A percentile compares a stretch with the other conserved stretches of the same genome.
phyloP scores from a whole-genome alignment of 148 eudicot species.

The Pouteria glomerata region DNA sequence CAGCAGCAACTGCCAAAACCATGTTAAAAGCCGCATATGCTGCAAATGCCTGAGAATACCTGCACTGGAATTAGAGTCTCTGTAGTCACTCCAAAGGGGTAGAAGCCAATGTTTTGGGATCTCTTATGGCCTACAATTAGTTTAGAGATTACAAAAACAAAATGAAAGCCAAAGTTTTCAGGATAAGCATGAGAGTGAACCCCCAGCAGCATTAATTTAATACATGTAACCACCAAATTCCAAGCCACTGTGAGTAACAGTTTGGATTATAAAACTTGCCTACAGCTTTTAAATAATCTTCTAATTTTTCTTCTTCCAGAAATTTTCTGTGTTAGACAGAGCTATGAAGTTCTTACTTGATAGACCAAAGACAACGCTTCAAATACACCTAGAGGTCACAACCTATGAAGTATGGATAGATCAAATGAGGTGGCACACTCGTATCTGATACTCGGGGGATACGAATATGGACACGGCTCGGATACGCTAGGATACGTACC shows the following conservation, averaged over 20 bases:
- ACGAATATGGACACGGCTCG: too few species aligned
- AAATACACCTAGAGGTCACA: neutral
- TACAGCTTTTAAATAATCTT: neutral
- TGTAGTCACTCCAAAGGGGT: neutral
- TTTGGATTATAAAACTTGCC: neutral
- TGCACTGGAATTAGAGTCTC: conserved; percentile 36
- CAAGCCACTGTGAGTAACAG: neutral
- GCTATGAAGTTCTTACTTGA: neutral
- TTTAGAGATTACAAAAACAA: neutral
- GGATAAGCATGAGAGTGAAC: neutral
- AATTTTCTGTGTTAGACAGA: neutral
- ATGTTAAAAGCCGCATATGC: conserved; percentile 54
- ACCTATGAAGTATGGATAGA: too few species aligned
- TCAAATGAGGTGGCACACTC: too few species aligned
- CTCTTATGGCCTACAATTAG: neutral
- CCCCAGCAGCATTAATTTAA: neutral
- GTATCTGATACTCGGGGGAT: too few species aligned
- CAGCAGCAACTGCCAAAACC: conserved; percentile 55
- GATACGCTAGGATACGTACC: too few species aligned
- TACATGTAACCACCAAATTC: conserved; percentile 1
- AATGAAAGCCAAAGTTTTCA: neutral
- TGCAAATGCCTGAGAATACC: conserved; percentile 61
- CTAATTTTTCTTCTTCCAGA: neutral
- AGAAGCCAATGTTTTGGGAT: conserved; percentile 1
- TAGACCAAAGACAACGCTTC: neutral